Base-by-base conservation (phyloP, 2,329 filamentous ascomycete genomes). In the Penicillium sp. region DNA sequence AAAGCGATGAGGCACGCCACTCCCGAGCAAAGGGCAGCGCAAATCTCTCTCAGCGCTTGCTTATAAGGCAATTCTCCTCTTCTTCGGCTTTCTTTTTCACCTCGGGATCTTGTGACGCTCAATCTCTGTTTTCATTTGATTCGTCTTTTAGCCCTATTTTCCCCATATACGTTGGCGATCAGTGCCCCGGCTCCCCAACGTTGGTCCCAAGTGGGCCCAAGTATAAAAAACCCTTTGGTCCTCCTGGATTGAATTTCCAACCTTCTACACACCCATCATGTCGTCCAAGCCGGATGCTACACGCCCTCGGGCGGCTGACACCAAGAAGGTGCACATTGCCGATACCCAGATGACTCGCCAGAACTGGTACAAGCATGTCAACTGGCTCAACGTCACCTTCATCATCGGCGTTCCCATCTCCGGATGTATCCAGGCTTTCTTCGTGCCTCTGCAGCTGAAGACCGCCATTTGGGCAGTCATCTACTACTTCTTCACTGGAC, bases 341-440 rank as follows among this genome's bases (percentile, higher is more conserved):
- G 88, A 94, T 57, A 80, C 81, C 56, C 85, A 86, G 51, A 84
- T 94, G 61, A 95, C 87, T 53, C 78, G 77, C 71, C 75, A 77
- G 63, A 95, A 95, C 76, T 93, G 87, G 87, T 83, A 89, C 74
- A 85, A 90, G 74, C 89, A 95, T 67, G 79, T 95, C 76, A 89
- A 95, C 78, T 95, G 89, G 88, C 78, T 95, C 59, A 95, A 95
- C 70, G 83, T 87, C 55, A 79, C 77, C 55, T 79, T 95, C 68
- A 91, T 95, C 67, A 70, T 94, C 57, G 77, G 85, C 59, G 78
- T 95, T 40, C 89, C 90, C 37, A 54, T 90, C 42, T 75, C 80
- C 51, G 89, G 89, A 55, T 79, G 85, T 65, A 71, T 93, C 60
- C 78, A 81, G 48, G 78, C 88, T 45, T 82, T 86, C 72, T 95